A percentile compares a stretch with the other conserved stretches of the same genome.
Evolutionary conservation across 768 basidiomycete genomes (phyloP).

Genomic region (Gloeopeniophorella convolvens): DNA sequence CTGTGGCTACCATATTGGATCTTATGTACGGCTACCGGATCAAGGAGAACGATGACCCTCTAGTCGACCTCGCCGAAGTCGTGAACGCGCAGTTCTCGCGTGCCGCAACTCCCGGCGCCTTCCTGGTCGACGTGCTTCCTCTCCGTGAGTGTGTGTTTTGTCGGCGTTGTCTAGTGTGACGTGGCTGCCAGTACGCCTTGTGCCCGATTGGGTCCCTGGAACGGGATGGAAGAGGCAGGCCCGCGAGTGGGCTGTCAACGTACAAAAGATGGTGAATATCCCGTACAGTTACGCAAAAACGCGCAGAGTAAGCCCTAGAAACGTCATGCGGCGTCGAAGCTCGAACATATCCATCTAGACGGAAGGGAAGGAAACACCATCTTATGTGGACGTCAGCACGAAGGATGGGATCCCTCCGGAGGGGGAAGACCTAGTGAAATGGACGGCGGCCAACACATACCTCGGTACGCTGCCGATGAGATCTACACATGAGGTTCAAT

Average conservation of each 20-base stretch:
- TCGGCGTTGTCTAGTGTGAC: too few species aligned
- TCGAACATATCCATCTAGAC: too few species aligned
- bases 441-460: slow-evolving; percentile 10
- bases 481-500: neutral
- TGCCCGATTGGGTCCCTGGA: slow-evolving; percentile 25
- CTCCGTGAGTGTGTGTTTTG: neutral
- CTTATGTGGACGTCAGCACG: slow-evolving; percentile 3
- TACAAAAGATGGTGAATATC: neutral
- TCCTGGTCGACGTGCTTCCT: slow-evolving; percentile 8
- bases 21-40: slow-evolving; percentile 23
- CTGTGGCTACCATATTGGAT: slow-evolving; percentile 19
- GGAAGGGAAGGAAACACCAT: neutral
- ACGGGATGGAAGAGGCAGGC: slow-evolving; percentile 20
- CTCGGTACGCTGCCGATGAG: slow-evolving; percentile 15
- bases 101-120: neutral
- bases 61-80: slow-evolving; percentile 9
- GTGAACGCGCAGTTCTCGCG: neutral
- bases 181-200: slow-evolving; percentile 18
- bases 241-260: slow-evolving; percentile 1
- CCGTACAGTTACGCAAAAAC: slow-evolving; percentile 11
- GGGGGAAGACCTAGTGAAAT: slow-evolving; percentile 18
- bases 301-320: slow-evolving; percentile 8
- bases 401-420: neutral
- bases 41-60: slow-evolving; percentile 15
- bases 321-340: neutral